Conservation (phyloP, 495 filamentous ascomycete genomes). For the Penicillium malachiteum region DNA sequence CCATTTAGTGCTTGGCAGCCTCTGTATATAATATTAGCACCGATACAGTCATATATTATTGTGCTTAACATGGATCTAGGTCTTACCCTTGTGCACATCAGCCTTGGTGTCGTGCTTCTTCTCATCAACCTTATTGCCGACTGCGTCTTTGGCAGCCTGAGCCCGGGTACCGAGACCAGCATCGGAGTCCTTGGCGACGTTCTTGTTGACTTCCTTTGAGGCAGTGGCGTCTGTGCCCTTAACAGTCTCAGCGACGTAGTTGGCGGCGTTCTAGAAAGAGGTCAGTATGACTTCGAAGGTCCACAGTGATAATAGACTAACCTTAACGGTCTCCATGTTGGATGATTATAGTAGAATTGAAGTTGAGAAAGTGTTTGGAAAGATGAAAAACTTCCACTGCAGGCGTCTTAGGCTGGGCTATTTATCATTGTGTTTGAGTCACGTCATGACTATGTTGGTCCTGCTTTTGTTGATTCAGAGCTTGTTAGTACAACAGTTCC, state of each 20-base stretch:
- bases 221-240: not conserved
- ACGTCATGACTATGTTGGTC: not conserved
- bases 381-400: not conserved
- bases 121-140: constrained; percentile 4
- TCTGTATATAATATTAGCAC: not conserved
- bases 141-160: not conserved
- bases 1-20: constrained; percentile 9
- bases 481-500: not conserved
- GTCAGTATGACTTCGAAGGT: too few species aligned
- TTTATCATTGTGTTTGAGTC: not conserved
- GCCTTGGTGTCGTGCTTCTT: constrained; percentile 3
- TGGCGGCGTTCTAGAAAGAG: constrained; percentile 6
- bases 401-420: not conserved
- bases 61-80: not conserved
- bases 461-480: not conserved
- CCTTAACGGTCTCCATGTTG: constrained; percentile 9
- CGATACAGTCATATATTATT: not conserved
- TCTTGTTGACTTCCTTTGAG: constrained; percentile 15
- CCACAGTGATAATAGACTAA: not conserved
- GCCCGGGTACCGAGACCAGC: constrained; percentile 1
- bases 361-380: not conserved
- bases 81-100: constrained; percentile 8
- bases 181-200: constrained; percentile 12
- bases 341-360: not conserved
- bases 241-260: constrained; percentile 11